These are phyloP conservation scores for Nissolia schottii DNA, from an alignment of 306 rosid species.

Conservation along the genomic window DNA sequence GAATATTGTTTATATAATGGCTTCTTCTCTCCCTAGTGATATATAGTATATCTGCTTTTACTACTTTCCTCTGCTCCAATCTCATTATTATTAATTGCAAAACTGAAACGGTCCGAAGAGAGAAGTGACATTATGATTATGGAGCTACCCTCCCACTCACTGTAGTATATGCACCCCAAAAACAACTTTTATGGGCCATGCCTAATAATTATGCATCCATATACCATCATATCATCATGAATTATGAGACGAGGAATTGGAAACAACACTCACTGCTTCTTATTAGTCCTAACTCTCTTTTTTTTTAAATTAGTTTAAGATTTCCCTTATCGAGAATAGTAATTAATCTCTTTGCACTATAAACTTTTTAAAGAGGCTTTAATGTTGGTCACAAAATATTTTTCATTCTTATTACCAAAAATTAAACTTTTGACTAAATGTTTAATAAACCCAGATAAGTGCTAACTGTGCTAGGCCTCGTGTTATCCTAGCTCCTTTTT, in stretches of 20 bases:
- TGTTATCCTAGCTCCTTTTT: conserved; percentile 33
- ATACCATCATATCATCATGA: conserved; percentile 26
- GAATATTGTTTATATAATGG: neutral
- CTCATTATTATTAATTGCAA: conserved; percentile 33
- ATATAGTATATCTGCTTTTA: conserved; percentile 9
- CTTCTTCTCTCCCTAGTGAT: conserved; percentile 23
- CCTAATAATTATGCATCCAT: conserved; percentile 32
- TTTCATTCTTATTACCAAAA: too few species aligned
- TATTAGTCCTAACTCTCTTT: conserved; percentile 22
- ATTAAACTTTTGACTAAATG: too few species aligned
- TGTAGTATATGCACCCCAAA: conserved; percentile 25
- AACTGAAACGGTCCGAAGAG: conserved; percentile 17
- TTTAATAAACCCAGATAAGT: too few species aligned
- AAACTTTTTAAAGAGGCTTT: too few species aligned
- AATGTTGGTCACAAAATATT: too few species aligned
- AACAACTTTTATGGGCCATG: conserved; percentile 39
- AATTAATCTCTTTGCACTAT: too few species aligned
- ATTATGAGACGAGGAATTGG: conserved; percentile 10
- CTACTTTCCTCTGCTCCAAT: conserved; percentile 19
- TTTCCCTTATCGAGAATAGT: too few species aligned
- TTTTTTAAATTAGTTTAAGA: too few species aligned
- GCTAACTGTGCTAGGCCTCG: too few species aligned
- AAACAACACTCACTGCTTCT: conserved; percentile 14
- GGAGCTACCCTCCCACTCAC: conserved; percentile 36
- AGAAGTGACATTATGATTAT: conserved; percentile 26